Conservation (phyloP, 495 filamentous ascomycete species). For the Hypoxylon subgilvum region DNA sequence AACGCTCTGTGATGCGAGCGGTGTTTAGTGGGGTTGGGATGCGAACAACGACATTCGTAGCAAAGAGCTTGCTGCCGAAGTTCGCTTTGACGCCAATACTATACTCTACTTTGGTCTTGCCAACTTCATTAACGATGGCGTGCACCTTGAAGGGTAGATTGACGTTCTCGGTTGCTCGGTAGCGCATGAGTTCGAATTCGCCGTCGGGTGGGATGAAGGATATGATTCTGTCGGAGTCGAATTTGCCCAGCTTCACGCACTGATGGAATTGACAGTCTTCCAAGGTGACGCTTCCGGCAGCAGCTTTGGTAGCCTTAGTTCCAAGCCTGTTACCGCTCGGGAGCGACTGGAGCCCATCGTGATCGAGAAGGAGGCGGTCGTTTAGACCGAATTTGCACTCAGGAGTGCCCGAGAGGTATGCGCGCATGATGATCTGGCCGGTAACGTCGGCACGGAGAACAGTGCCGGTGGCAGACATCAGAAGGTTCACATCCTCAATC, state of each 20-base stretch:
- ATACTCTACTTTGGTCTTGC: slow-evolving; percentile 98
- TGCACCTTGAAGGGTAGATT: slow-evolving; percentile 99
- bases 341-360: slow-evolving; percentile 68
- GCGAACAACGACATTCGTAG: slow-evolving; percentile 94
- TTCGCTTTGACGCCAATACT: slow-evolving; percentile 97
- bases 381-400: slow-evolving; percentile 99
- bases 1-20: slow-evolving; percentile 90
- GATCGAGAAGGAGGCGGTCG: slow-evolving; percentile 89
- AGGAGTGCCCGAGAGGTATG: slow-evolving; percentile 93
- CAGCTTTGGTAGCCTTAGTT: slow-evolving; percentile 89
- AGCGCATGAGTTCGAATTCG: slow-evolving; percentile 99
- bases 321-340: slow-evolving; percentile 73
- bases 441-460: slow-evolving; percentile 96
- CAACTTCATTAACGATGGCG: slow-evolving; percentile 96
- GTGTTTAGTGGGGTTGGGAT: slow-evolving; percentile 98
- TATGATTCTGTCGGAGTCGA: slow-evolving; percentile 97
- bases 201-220: slow-evolving; percentile 97
- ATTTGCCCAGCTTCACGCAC: slow-evolving; percentile 96
- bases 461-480: slow-evolving; percentile 95
- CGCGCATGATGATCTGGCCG: slow-evolving; percentile 98
- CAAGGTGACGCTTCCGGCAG: slow-evolving; percentile 91
- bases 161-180: slow-evolving; percentile 99
- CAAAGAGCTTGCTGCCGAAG: slow-evolving; percentile 94
- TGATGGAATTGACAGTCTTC: slow-evolving; percentile 99
- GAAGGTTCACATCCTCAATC: slow-evolving; percentile 98